Percentiles rank a stretch among this genome's conserved stretches.
These are phyloP conservation scores for Podila epigama DNA, from an alignment of 192 early-diverging fungal genomes.

Conservation along the genomic window DNA sequence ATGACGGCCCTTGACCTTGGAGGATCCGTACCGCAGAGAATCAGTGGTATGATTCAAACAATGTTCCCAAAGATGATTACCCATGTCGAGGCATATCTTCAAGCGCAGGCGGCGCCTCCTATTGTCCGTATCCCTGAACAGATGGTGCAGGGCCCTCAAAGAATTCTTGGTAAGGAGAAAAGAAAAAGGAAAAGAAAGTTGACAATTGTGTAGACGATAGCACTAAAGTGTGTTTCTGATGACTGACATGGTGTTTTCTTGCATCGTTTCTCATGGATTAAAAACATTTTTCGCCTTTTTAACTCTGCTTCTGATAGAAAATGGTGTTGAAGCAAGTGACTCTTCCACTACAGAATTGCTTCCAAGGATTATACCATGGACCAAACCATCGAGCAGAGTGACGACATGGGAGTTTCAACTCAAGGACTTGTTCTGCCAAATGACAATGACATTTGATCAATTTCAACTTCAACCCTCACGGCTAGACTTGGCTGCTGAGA, in stretches of 20 bases:
- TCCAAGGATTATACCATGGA: conserved; percentile 22
- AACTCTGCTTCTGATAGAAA: not conserved
- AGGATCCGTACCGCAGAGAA: conserved; percentile 50
- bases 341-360: not conserved
- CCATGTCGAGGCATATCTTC: conserved; percentile 52
- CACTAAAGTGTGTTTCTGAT: too few species aligned
- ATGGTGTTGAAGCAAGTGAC: not conserved
- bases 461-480: conserved; percentile 32
- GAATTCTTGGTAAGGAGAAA: conserved; percentile 6
- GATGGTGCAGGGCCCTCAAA: conserved; percentile 4
- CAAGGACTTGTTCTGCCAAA: conserved; percentile 35
- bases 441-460: conserved; percentile 32
- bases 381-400: conserved; percentile 18
- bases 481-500: conserved; percentile 17
- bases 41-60: conserved; percentile 55
- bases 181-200: too few species aligned
- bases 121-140: conserved; percentile 39
- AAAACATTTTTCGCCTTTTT: too few species aligned
- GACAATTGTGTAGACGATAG: too few species aligned
- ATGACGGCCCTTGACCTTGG: conserved; percentile 58
- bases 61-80: conserved; percentile 53
- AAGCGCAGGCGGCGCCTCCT: conserved; percentile 52
- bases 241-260: too few species aligned
- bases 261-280: too few species aligned
- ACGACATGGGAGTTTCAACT: conserved; percentile 28